A percentile compares a stretch with the other conserved stretches of the same genome.
These are phyloP conservation scores for Batkoa obscura DNA, from an alignment of 371 early-diverging fungal genomes.

Conservation along the genomic window DNA sequence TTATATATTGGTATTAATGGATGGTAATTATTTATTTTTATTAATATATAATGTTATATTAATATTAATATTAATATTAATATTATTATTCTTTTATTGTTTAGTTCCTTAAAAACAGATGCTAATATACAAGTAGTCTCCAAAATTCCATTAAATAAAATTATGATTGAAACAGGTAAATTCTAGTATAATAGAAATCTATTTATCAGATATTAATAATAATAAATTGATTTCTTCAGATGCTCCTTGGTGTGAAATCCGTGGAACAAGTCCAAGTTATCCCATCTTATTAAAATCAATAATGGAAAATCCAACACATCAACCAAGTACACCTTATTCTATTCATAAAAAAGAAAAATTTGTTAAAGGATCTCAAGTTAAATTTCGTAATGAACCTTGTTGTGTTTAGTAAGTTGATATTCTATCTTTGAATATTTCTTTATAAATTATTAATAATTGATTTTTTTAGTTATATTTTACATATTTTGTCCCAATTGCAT, in stretches of 20 bases:
- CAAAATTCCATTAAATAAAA: constrained; percentile 56
- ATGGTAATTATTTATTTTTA: constrained; percentile 25
- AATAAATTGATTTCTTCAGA: constrained; percentile 29
- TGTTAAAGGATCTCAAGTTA: constrained; percentile 48
- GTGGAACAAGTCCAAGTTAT: constrained; percentile 54
- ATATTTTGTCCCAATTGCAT: not conserved
- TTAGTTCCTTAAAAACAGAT: constrained; percentile 72
- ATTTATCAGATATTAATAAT: too few species aligned
- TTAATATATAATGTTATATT: not conserved
- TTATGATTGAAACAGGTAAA: constrained; percentile 83
- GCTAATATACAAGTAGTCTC: constrained; percentile 62
- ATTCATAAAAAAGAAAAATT: constrained; percentile 54
- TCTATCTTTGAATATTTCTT: too few species aligned
- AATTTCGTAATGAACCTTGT: constrained; percentile 73
- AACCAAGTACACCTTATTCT: constrained; percentile 15
- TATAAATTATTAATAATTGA: not conserved
- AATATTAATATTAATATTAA: not conserved
- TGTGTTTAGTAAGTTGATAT: constrained; percentile 40
- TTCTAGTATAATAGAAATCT: not conserved
- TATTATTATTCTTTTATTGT: too few species aligned
- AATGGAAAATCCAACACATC: constrained; percentile 13
- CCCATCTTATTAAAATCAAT: too few species aligned
- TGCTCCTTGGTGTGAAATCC: constrained; percentile 89
- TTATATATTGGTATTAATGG: constrained; percentile 95
- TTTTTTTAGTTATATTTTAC: not conserved